Conservation (phyloP, 2,329 filamentous ascomycete species). For the Macrophomina pseudophaseolina region DNA sequence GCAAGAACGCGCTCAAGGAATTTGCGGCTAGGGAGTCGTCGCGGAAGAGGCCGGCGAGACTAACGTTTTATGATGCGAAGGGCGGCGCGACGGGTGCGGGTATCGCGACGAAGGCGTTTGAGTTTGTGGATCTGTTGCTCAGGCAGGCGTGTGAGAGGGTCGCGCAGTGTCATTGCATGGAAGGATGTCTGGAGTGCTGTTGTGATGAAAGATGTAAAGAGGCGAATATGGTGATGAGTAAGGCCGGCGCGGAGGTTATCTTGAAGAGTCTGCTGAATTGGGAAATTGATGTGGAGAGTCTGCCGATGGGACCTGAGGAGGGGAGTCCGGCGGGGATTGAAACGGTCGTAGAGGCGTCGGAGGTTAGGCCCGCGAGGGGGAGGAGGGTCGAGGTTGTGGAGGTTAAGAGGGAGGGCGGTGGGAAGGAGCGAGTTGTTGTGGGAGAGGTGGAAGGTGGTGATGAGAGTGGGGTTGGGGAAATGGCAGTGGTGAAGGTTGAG, state of each 20-base stretch:
- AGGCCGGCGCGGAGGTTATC: slow-evolving; percentile 83
- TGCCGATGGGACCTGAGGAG: slow-evolving; percentile 75
- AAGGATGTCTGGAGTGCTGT: slow-evolving; percentile 90
- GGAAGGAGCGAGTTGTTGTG: background rate
- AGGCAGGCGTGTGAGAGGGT: slow-evolving; percentile 77
- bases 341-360: slow-evolving; percentile 76
- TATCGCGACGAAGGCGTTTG: slow-evolving; percentile 90
- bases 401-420: slow-evolving; percentile 11
- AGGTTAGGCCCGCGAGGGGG: slow-evolving; percentile 60
- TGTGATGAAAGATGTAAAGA: slow-evolving; percentile 84
- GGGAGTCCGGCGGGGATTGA: slow-evolving; percentile 74
- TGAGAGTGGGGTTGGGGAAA: background rate
- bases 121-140: slow-evolving; percentile 83
- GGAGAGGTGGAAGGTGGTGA: background rate
- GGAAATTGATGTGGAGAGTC: slow-evolving; percentile 79
- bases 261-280: slow-evolving; percentile 75
- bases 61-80: slow-evolving; percentile 96
- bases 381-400: slow-evolving; percentile 48
- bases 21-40: slow-evolving; percentile 72
- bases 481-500: background rate
- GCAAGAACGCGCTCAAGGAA: slow-evolving; percentile 87
- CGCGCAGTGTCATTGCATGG: slow-evolving; percentile 73
- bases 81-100: slow-evolving; percentile 83
- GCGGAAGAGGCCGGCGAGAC: slow-evolving; percentile 81
- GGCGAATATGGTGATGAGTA: slow-evolving; percentile 90